Evolutionary conservation across 129 eudicot species (phyloP).

Genomic region (Erigeron canadensis): DNA sequence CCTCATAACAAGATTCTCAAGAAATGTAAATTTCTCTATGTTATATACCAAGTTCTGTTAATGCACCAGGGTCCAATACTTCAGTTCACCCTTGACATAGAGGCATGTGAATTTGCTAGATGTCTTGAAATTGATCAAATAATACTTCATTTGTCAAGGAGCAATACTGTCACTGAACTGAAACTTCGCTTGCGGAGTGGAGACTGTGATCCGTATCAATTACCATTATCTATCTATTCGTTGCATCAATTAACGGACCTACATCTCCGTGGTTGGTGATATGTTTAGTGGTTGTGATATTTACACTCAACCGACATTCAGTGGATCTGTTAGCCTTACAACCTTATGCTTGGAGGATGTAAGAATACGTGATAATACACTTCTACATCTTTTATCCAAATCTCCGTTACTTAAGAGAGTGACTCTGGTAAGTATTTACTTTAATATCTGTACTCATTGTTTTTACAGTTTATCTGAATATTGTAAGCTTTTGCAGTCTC

Average conservation of each 20-base stretch:
- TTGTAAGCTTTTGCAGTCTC: too few species aligned
- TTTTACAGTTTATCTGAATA: too few species aligned
- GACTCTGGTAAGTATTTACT: conserved; percentile 1
- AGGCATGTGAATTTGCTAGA: not conserved
- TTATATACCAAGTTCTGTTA: conserved; percentile 15
- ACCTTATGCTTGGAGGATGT: not conserved
- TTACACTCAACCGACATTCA: not conserved
- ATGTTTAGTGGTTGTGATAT: too few species aligned
- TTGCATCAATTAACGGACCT: conserved; percentile 14
- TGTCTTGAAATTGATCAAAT: conserved; percentile 5
- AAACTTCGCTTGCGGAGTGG: not conserved
- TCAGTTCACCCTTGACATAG: not conserved
- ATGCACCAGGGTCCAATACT: conserved; percentile 8
- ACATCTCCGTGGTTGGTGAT: not conserved
- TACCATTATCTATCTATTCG: conserved; percentile 15
- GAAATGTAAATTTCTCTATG: conserved; percentile 1
- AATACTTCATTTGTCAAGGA: conserved; percentile 9
- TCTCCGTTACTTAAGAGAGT: conserved; percentile 11
- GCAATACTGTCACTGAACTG: conserved; percentile 5
- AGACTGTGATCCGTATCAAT: not conserved
- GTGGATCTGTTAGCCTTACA: conserved; percentile 13
- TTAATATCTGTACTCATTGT: not conserved
- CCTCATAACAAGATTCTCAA: not conserved
- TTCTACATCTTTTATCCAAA: conserved; percentile 6
- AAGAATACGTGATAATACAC: not conserved